Evolutionary conservation across 768 basidiomycete species (phyloP).

Genomic region (Suillus sp.): DNA sequence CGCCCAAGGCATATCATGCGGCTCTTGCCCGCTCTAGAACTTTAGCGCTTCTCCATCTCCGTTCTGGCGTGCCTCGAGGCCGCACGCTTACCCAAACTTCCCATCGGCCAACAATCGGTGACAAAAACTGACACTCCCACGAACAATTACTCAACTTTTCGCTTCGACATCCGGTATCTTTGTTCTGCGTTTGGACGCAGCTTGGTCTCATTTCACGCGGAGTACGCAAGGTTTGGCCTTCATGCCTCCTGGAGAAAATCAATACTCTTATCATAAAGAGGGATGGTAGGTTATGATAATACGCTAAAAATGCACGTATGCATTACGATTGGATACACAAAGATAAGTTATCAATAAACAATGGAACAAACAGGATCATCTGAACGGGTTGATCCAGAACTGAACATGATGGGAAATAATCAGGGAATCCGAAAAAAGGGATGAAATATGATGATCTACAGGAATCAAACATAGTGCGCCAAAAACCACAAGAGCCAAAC

Average conservation of each 20-base stretch:
- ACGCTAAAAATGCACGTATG: too few species aligned
- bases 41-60: not conserved
- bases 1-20: not conserved
- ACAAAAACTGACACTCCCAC: not conserved
- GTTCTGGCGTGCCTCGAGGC: constrained; percentile 1
- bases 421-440: not conserved
- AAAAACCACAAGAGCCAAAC: constrained; percentile 23
- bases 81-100: not conserved
- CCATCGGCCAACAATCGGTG: not conserved
- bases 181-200: not conserved
- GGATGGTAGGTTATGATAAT: not conserved
- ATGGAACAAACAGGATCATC: not conserved
- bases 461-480: not conserved
- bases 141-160: not conserved
- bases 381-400: not conserved
- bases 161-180: not conserved
- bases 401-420: not conserved
- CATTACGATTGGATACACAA: not conserved
- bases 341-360: not conserved
- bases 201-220: too few species aligned
- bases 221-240: not conserved
- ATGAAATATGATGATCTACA: not conserved
- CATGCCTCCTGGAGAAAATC: not conserved
- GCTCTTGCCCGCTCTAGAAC: not conserved
- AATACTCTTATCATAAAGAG: not conserved